phyloP scores from a whole-genome alignment of 768 basidiomycete genomes.

The Holtermannia corniformis region DNA sequence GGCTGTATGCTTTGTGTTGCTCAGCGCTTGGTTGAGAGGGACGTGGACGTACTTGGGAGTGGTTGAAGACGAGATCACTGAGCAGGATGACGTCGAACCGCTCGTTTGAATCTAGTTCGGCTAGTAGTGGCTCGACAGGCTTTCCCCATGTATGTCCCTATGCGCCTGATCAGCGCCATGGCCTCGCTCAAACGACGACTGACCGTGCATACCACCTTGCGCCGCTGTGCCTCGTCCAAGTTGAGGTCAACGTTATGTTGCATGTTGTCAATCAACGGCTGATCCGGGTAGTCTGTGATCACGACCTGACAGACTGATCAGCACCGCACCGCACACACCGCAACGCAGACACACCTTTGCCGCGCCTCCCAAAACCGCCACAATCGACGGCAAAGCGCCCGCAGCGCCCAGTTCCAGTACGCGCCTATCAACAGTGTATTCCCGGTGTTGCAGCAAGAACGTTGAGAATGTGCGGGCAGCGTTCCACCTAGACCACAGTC shows the following conservation, averaged over 20 bases:
- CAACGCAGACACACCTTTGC: constrained; percentile 4
- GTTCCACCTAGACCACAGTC: constrained; percentile 23
- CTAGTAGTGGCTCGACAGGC: constrained; percentile 19
- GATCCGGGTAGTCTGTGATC: constrained; percentile 87
- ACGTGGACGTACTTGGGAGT: constrained; percentile 59
- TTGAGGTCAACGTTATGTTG: constrained; percentile 59
- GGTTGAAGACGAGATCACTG: constrained; percentile 90
- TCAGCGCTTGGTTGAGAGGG: constrained; percentile 12
- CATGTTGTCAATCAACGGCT: constrained; percentile 64
- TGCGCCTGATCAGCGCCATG: not conserved
- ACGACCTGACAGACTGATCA: no score
- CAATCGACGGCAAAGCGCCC: constrained; percentile 75
- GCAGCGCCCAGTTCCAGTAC: constrained; percentile 91
- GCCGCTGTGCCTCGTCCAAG: constrained; percentile 10
- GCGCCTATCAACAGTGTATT: constrained; percentile 36
- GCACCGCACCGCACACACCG: no score
- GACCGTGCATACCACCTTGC: constrained; percentile 37
- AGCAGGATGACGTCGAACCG: constrained; percentile 72
- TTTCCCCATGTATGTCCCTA: constrained; percentile 39
- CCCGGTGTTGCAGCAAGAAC: constrained; percentile 29
- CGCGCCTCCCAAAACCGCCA: constrained; percentile 63
- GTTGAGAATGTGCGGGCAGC: constrained; percentile 23
- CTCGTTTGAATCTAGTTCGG: constrained; percentile 1
- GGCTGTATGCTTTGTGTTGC: constrained; percentile 65
- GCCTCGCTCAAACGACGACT: not conserved